Evolutionary conservation across 306 rosid species (phyloP), one percentile per base, ranked within the genome.

Genomic region (Vigna radiata): DNA sequence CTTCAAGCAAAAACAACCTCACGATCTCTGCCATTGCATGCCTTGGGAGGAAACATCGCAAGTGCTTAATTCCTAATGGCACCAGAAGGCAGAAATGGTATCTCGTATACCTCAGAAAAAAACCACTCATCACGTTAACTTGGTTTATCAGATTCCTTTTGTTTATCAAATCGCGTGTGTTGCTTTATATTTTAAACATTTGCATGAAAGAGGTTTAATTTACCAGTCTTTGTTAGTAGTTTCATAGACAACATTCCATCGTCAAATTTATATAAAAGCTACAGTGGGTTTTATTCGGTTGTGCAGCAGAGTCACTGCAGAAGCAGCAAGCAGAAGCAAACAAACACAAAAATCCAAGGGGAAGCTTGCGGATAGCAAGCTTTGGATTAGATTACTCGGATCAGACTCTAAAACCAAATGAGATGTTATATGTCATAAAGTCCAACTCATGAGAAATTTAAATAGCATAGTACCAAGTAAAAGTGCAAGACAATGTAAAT

Each of bases 1-100:
- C 66, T 49, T 36, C 16, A 48, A 47, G n/a, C 29, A 25, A 33
- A 48, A 59, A 13, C 53, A 70, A 36, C 46, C 47, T 59, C 72
- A 69, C 61, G 33, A 44, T 58, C 82, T 15, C 39, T 70, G 55
- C 72, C 49, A 55, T 56, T 67, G 50, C 77, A 33, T 33, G 37
- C 37, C 37, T 70, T 78, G 16, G 46, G 21, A 60, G 64, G 56
- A 78, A 36, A 61, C 82, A 78, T 70, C 47, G 39, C 17, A 61
- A 27, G 55, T 71, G 83, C 67, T 43, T 64, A 17, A 63, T 64
- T 43, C 78, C 78, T 72, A 72, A 27, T 49, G 78, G 77, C 72
- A 12, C 59, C 39, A 37, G 56, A 48, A 61, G 63, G 5, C 31
- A 13, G 0, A 31, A 36, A 48, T 60, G 64, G 43, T 23, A n/a